Base-by-base conservation (phyloP, 228 moss, liverwort and hornwort species). In the Sphagnum fallax region DNA sequence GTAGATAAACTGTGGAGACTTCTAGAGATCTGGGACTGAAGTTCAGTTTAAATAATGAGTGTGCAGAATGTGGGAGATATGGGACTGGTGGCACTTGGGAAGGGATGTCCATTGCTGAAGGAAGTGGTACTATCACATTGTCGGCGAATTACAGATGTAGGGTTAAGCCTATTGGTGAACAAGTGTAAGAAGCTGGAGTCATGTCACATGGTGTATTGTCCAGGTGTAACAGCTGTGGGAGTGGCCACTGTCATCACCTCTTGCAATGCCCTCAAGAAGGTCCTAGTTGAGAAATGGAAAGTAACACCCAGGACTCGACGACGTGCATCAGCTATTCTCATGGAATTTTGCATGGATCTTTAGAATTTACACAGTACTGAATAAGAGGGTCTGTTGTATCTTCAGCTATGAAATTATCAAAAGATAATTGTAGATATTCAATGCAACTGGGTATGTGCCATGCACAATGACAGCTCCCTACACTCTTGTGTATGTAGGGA, bases 191-290 rank as follows among this genome's bases (percentile, higher is more conserved):
- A 70, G 32, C 67, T 91, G 70, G 86, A 91, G 78, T 83, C 83
- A 0, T 91, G 88, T 70, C 91, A 91, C 52, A 82, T 91, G 88
- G 86, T 91, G 63, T 91, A 88, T 61, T 88, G 84, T 68, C 91
- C 91, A 0, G 86, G 86, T 18, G 73, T 91, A 16, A 88, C 83
- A 14, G 78, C 83, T 11, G 84, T 80, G 55, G 88, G 91, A 12
- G 91, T 91, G 66, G 91, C 91, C 48, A 91, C 88, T 53, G 82
- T 91, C 5, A 83, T 84, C 69, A 82, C 86, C 6, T 79, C 84
- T 52, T 88, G 88, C 65, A 84, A 78, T 59, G 75, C 80, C 50
- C 86, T 91, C 71, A 88, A 86, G 72, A 84, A 88, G 73, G 86
- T 91, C 9, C 77, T 91, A 10, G 91, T 91, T 16, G 88, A 91